A percentile compares a stretch with the other conserved stretches of the same genome.
Evolutionary conservation across 2,329 filamentous ascomycete species (phyloP).

Genomic region (Botrytis tulipae): DNA sequence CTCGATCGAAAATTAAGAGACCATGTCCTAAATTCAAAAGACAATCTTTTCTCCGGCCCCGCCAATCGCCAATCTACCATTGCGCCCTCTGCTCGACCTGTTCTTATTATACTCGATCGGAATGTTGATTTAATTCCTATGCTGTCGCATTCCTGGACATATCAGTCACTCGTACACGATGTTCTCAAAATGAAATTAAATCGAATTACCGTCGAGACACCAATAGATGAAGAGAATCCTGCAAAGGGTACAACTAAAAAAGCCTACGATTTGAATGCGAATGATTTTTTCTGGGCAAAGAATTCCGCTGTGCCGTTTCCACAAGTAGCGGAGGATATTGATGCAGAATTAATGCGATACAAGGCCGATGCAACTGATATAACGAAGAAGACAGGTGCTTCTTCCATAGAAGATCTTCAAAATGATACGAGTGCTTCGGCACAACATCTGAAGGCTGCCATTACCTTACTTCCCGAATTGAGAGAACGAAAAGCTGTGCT

Average conservation of each 20-base stretch:
- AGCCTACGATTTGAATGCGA: constrained; percentile 83
- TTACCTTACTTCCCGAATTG: constrained; percentile 87
- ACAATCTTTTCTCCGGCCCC: constrained; percentile 79
- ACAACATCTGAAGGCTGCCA: constrained; percentile 92
- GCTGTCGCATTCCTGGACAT: constrained; percentile 94
- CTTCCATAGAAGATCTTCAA: constrained; percentile 87
- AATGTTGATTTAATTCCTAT: constrained; percentile 96
- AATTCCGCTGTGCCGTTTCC: constrained; percentile 91
- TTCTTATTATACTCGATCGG: constrained; percentile 89
- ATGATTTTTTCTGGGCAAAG: constrained; percentile 95
- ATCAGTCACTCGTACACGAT: constrained; percentile 81
- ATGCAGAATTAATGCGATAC: constrained; percentile 88
- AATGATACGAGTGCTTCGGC: constrained; percentile 86
- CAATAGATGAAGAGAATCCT: constrained; percentile 73
- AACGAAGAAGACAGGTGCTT: constrained; percentile 91
- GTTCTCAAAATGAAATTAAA: constrained; percentile 81
- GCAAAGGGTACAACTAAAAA: constrained; percentile 78
- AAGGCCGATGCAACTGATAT: constrained; percentile 94
- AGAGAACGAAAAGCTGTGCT: constrained; percentile 88
- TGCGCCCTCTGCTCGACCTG: constrained; percentile 74
- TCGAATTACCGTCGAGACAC: constrained; percentile 86
- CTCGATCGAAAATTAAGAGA: constrained; percentile 94
- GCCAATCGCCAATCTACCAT: constrained; percentile 56
- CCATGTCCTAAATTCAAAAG: constrained; percentile 95
- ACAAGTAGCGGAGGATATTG: constrained; percentile 94